Evolutionary conservation across 2,329 filamentous ascomycete species (phyloP).

Genomic region (Claviceps cyperi): DNA sequence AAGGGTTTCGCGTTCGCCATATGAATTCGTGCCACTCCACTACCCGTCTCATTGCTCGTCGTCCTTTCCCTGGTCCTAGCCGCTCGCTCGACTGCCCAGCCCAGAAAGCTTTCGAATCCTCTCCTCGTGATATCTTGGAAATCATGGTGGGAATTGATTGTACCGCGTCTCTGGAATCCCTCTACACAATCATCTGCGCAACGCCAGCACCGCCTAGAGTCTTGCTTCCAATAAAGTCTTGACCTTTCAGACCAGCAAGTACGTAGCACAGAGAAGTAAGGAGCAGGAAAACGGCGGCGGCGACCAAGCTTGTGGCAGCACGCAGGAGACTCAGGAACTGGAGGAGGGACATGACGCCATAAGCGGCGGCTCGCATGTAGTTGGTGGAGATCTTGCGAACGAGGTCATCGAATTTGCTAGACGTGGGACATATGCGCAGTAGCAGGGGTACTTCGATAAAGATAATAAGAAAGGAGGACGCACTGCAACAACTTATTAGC

Average conservation of each 20-base stretch:
- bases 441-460: slow-evolving; percentile 89
- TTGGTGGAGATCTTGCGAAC: slow-evolving; percentile 91
- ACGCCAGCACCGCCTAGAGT: slow-evolving; percentile 87
- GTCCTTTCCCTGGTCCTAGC: background rate
- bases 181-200: slow-evolving; percentile 92
- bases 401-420: slow-evolving; percentile 69
- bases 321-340: slow-evolving; percentile 71
- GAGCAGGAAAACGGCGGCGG: slow-evolving; percentile 67
- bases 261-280: slow-evolving; percentile 70
- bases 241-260: slow-evolving; percentile 64
- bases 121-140: background rate
- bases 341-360: slow-evolving; percentile 62
- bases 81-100: background rate
- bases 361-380: slow-evolving; percentile 88
- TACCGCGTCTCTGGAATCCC: background rate
- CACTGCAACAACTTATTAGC: slow-evolving; percentile 27
- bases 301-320: slow-evolving; percentile 60
- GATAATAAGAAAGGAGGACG: slow-evolving; percentile 58
- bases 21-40: background rate
- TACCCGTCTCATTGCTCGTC: background rate
- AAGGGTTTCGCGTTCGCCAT: background rate
- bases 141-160: background rate
- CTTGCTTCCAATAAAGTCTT: slow-evolving; percentile 85
- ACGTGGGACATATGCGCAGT: slow-evolving; percentile 94
- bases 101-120: background rate